Evolutionary conservation across 1,284 basidiomycete species (phyloP).

Genomic region (Ustilago bromivora): DNA sequence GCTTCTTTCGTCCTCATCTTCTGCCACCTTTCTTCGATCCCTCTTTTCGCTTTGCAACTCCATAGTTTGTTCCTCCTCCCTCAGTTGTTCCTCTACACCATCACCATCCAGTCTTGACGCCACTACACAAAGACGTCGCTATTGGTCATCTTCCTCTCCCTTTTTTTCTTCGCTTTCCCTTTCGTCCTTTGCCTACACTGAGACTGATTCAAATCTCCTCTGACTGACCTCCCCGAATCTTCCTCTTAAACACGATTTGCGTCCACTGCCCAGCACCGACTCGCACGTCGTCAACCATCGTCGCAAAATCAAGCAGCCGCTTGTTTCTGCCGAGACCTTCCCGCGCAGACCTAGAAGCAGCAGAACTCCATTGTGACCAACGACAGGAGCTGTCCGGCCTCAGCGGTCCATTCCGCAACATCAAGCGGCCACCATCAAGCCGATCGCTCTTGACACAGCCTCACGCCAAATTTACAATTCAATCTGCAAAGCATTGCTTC

Average conservation of each 20-base stretch:
- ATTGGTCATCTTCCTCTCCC: background rate
- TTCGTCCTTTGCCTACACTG: background rate
- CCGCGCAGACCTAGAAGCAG: background rate
- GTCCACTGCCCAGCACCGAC: background rate
- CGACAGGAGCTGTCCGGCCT: background rate
- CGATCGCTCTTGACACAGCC: background rate
- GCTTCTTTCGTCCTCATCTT: background rate
- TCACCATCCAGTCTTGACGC: background rate
- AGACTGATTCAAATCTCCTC: background rate
- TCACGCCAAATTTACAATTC: background rate
- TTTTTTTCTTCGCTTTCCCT: background rate
- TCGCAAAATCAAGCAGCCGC: background rate
- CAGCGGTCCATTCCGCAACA: background rate
- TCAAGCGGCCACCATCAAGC: background rate
- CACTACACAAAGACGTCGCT: background rate
- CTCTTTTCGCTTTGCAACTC: background rate
- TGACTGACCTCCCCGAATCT: background rate
- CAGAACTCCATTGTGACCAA: background rate
- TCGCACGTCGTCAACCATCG: constrained; percentile 1
- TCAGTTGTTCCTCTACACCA: background rate
- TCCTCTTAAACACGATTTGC: background rate
- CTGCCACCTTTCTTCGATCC: background rate
- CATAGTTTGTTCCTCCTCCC: background rate
- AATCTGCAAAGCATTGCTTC: background rate
- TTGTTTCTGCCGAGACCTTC: background rate